Conservation (phyloP, 805 yeast species). For the Torulaspora franciscae region DNA sequence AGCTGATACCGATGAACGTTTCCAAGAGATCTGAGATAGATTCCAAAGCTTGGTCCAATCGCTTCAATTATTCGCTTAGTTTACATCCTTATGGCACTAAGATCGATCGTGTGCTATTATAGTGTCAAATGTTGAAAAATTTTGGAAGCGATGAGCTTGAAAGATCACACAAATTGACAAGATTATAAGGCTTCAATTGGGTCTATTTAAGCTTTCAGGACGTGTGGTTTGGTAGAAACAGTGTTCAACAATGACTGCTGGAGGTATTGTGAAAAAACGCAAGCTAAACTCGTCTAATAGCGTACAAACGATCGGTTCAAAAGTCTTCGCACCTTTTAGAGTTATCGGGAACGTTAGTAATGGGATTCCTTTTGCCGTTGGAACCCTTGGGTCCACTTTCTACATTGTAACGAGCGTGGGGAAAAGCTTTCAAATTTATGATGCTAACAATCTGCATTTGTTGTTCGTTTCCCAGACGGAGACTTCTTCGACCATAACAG, state of each 20-base stretch:
- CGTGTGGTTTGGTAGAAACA: background rate
- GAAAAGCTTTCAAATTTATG: conserved; percentile 84
- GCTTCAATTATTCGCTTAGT: background rate
- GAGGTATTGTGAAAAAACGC: conserved; percentile 22
- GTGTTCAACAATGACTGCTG: background rate
- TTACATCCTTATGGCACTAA: no score
- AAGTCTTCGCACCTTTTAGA: conserved; percentile 80
- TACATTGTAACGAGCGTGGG: conserved; percentile 90
- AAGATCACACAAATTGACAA: background rate
- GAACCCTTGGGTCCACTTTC: conserved; percentile 82
- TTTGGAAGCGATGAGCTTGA: conserved; percentile 7
- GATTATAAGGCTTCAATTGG: background rate
- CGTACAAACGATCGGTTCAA: conserved; percentile 37
- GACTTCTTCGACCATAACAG: conserved; percentile 63
- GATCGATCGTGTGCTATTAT: no score
- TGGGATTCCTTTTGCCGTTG: conserved; percentile 77
- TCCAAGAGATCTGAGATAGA: no score
- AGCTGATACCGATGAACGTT: background rate
- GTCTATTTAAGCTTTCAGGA: background rate
- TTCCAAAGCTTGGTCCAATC: background rate
- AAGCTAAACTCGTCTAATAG: conserved; percentile 8
- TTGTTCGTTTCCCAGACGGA: conserved; percentile 80
- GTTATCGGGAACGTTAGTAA: conserved; percentile 90
- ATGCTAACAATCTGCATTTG: conserved; percentile 78
- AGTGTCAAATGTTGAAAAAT: conserved; percentile 3